Percentiles rank a stretch among this genome's conserved stretches.
Evolutionary conservation across 2,329 filamentous ascomycete genomes (phyloP).

Genomic region (Escovopsis sp.): DNA sequence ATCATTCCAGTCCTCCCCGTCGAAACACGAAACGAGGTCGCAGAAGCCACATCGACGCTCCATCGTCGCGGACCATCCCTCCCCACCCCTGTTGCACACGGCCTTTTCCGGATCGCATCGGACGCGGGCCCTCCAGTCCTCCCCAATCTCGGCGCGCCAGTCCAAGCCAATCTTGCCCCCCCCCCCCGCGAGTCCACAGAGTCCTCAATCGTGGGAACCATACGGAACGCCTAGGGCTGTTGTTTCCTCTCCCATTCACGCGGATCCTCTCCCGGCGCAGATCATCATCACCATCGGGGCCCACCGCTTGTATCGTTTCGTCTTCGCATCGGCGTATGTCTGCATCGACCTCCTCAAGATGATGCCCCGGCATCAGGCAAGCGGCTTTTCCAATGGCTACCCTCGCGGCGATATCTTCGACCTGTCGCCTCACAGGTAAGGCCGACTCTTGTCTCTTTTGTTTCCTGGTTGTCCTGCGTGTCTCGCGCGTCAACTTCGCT

Average conservation of each 20-base stretch:
- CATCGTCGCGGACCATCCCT: not conserved
- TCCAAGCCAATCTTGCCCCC: too few species aligned
- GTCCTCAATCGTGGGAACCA: too few species aligned
- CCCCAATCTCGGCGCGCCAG: not conserved
- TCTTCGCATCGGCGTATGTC: conserved; percentile 17
- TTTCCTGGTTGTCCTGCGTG: too few species aligned
- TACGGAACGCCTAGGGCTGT: too few species aligned
- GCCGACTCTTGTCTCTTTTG: conserved; percentile 3
- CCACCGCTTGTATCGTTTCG: too few species aligned
- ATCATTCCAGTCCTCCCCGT: not conserved
- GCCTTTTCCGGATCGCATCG: not conserved
- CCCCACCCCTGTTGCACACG: not conserved
- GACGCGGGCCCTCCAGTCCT: not conserved
- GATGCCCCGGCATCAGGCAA: conserved; percentile 70
- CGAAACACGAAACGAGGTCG: not conserved
- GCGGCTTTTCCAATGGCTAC: conserved; percentile 72
- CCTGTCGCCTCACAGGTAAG: conserved; percentile 77
- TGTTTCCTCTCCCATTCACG: too few species aligned
- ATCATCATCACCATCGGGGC: not conserved
- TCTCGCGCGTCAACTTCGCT: too few species aligned
- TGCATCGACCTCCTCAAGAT: conserved; percentile 35
- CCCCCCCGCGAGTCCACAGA: too few species aligned
- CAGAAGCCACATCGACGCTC: not conserved
- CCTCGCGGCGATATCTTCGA: conserved; percentile 65
- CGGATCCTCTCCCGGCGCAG: conserved; percentile 3